These are phyloP conservation scores for Penicillium crystallinum DNA, from an alignment of 495 filamentous ascomycete species.

Conservation along the genomic window DNA sequence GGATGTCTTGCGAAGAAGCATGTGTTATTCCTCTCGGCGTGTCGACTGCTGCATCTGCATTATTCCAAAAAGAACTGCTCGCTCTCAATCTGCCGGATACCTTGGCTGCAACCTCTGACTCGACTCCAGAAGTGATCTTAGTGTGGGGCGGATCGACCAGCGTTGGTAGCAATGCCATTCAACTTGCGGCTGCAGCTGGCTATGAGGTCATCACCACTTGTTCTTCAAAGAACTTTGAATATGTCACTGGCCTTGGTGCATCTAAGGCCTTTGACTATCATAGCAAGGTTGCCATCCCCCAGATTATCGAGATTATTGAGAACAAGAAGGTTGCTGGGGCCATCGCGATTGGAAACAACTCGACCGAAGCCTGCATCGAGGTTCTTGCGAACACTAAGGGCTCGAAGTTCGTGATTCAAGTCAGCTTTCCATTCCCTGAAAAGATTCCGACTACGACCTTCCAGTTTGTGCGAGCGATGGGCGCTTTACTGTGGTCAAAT, in stretches of 20 bases:
- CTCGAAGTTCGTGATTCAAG: conserved; percentile 16
- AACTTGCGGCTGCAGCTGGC: conserved; percentile 54
- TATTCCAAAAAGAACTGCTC: conserved; percentile 48
- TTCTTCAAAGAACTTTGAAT: conserved; percentile 49
- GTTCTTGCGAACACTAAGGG: conserved; percentile 6
- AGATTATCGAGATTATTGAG: conserved; percentile 15
- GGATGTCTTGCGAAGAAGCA: conserved; percentile 34
- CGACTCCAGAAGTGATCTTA: conserved; percentile 35
- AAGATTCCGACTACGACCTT: background rate
- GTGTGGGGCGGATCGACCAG: conserved; percentile 48
- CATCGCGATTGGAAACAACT: conserved; percentile 1
- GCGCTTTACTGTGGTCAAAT: background rate
- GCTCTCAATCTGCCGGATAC: conserved; percentile 30
- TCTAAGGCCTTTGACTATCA: conserved; percentile 55
- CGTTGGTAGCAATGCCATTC: conserved; percentile 57
- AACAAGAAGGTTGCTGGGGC: conserved; percentile 5
- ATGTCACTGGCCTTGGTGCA: conserved; percentile 50
- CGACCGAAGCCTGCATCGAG: conserved; percentile 12
- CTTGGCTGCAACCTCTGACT: conserved; percentile 12
- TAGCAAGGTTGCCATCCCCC: conserved; percentile 23
- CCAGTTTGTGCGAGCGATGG: background rate
- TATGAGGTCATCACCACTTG: conserved; percentile 54
- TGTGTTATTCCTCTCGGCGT: conserved; percentile 41
- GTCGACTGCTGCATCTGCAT: conserved; percentile 48
- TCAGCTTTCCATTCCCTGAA: background rate